Conservation (phyloP, 2,329 filamentous ascomycete genomes). For the Calonectria leucothoes region DNA sequence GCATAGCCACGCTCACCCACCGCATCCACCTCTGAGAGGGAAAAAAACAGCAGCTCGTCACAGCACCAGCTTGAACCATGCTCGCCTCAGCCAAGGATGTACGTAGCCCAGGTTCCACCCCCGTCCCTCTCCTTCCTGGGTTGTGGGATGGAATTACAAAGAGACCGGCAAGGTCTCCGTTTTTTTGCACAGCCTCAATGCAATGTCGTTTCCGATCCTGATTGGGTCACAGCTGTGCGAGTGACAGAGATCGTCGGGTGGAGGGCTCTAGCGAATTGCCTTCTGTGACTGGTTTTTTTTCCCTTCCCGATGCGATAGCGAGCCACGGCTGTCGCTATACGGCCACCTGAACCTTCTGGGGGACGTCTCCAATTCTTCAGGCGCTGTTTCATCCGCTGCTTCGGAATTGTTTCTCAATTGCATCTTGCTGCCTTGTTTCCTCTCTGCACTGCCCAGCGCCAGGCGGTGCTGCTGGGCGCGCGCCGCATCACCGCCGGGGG, state of each 20-base stretch:
- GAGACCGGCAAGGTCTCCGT: not conserved
- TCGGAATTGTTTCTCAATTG: not conserved
- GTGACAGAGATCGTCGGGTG: not conserved
- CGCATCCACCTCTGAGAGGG: no score
- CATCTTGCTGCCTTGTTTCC: not conserved
- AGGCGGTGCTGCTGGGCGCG: not conserved
- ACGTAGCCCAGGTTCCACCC: not conserved
- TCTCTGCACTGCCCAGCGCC: not conserved
- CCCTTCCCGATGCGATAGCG: not conserved
- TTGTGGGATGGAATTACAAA: not conserved
- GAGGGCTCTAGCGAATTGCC: no score
- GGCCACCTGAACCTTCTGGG: not conserved
- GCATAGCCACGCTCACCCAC: conserved; percentile 1
- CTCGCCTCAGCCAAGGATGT: not conserved
- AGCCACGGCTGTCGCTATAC: not conserved
- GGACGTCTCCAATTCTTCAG: not conserved
- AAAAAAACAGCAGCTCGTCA: not conserved
- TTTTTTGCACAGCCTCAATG: conserved; percentile 5
- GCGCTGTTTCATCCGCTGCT: not conserved
- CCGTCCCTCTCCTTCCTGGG: no score
- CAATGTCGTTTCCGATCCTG: not conserved
- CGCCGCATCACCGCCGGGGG: not conserved
- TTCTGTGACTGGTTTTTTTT: not conserved
- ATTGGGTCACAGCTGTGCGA: not conserved
- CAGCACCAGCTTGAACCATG: not conserved